phyloP scores from a whole-genome alignment of 352 stramenopile genomes.

The Globisporangium polare region DNA sequence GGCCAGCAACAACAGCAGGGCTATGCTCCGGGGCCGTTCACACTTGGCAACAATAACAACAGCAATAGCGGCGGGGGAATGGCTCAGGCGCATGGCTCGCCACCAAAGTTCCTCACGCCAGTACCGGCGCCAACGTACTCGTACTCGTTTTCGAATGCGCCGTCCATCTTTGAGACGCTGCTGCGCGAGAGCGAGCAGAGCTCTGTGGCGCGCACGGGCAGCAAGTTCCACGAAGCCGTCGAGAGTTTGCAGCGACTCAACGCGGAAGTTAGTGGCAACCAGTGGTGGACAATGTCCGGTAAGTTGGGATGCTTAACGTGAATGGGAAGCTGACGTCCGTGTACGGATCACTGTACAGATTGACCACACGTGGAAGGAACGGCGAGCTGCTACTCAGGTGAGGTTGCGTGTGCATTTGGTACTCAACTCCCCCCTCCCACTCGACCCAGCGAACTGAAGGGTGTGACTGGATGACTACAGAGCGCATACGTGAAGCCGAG shows the following conservation, averaged over 20 bases:
- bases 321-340: too few relatives aligned
- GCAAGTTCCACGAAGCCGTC: constrained; percentile 38
- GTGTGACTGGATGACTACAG: not conserved
- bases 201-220: constrained; percentile 18
- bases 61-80: not conserved
- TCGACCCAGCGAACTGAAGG: not conserved
- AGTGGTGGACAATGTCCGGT: too few relatives aligned
- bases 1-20: constrained; percentile 4
- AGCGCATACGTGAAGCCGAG: constrained; percentile 31
- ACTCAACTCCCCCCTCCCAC: not conserved
- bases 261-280: too few relatives aligned
- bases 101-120: constrained; percentile 7
- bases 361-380: constrained; percentile 21
- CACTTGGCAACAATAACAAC: constrained; percentile 7
- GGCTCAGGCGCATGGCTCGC: constrained; percentile 1
- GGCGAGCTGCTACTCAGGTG: constrained; percentile 16
- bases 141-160: constrained; percentile 16
- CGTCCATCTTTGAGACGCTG: constrained; percentile 51
- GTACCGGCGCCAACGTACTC: constrained; percentile 11
- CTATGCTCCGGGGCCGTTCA: not conserved
- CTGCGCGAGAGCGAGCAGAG: constrained; percentile 29
- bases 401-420: not conserved
- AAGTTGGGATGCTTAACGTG: too few relatives aligned
- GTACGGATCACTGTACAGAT: not conserved
- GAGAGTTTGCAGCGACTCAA: constrained; percentile 32